These are phyloP conservation scores for Eucalyptus tenuipes DNA, from an alignment of 345 rosid genomes.

Conservation along the genomic window DNA sequence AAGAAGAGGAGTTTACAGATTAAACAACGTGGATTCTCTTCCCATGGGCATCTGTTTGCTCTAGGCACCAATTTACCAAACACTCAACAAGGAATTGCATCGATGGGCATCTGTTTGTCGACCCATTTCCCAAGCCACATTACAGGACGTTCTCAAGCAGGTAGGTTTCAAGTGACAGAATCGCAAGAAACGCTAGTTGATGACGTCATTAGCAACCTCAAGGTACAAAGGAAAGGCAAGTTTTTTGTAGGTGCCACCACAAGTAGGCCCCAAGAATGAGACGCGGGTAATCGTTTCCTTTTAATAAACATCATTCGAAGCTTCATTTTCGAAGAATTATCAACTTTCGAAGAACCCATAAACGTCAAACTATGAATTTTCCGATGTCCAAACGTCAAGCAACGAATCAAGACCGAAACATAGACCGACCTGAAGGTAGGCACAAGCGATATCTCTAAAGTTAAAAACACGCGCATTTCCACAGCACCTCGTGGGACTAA, in stretches of 20 bases:
- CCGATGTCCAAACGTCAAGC: neutral
- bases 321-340: neutral
- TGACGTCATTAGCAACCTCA: neutral
- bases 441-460: neutral
- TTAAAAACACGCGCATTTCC: neutral
- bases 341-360: neutral
- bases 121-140: neutral
- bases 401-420: neutral
- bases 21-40: neutral
- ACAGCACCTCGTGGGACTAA: neutral
- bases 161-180: neutral
- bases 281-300: neutral
- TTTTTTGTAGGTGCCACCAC: rapidly evolving
- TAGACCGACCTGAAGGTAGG: neutral
- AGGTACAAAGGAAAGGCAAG: neutral
- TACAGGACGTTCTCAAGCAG: neutral
- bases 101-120: neutral
- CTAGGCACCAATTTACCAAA: neutral
- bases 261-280: neutral
- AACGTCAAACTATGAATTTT: neutral
- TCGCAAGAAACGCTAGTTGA: neutral
- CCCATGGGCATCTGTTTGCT: no score
- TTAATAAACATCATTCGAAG: neutral
- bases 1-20: neutral
- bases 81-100: neutral